Evolutionary conservation across 805 yeast genomes (phyloP).

Genomic region (Geotrichum ghanense): DNA sequence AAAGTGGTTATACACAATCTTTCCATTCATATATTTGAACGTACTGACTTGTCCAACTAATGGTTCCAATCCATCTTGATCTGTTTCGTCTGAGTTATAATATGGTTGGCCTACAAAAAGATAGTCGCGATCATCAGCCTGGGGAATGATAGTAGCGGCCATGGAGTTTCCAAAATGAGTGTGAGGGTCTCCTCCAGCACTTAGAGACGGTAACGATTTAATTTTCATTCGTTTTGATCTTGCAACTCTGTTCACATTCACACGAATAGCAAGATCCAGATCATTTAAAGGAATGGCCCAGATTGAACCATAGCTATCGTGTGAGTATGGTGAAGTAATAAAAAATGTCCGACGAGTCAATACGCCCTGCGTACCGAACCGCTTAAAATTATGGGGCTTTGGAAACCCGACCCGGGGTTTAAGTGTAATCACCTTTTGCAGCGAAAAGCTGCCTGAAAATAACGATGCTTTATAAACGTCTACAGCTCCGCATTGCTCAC

Average conservation of each 20-base stretch:
- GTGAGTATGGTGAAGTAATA: constrained; percentile 33
- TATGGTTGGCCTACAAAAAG: constrained; percentile 21
- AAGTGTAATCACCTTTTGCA: not conserved
- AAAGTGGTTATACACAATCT: not conserved
- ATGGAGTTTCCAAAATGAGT: constrained; percentile 36
- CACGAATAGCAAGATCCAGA: no score
- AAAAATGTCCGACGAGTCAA: constrained; percentile 24
- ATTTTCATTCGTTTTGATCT: constrained; percentile 16
- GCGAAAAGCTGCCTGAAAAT: constrained; percentile 9
- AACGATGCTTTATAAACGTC: constrained; percentile 22
- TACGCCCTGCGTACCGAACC: not conserved
- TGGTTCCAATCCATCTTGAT: not conserved
- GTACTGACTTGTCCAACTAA: not conserved
- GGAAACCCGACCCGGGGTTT: not conserved
- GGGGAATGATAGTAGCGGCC: constrained; percentile 13
- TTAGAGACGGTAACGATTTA: not conserved
- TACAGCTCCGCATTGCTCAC: constrained; percentile 33
- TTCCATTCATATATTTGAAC: constrained; percentile 6
- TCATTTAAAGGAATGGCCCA: constrained; percentile 29
- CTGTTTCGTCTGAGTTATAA: constrained; percentile 6
- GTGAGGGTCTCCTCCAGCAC: constrained; percentile 15
- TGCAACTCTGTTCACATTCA: constrained; percentile 13
- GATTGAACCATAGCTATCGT: constrained; percentile 34
- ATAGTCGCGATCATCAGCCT: constrained; percentile 3
- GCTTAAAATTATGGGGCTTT: not conserved